Base-by-base conservation (phyloP, 257 asterid species). In the Solanum gandarillasii region DNA sequence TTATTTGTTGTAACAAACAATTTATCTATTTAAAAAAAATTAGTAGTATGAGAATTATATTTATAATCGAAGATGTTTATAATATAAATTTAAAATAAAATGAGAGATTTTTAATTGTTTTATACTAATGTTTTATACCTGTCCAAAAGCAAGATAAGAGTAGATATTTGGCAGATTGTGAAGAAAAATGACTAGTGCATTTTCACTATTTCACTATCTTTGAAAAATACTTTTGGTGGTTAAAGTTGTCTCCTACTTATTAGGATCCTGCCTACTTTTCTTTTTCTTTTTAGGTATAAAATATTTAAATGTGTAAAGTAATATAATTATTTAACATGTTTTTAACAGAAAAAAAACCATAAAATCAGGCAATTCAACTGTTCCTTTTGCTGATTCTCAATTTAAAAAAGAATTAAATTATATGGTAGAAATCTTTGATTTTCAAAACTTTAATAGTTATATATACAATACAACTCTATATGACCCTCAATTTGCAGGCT, bases 81-180 rank as follows among this genome's bases (percentile, higher is more conserved):
- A 29, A 16, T 14, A 27, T 35, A 73, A 20, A 35, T 5, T 75
- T 23, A 23, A 36, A 10, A 9, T 75, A 23, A 21, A 74, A 75
- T 35, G 32, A 7, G 20, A 75, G 21, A 18, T 73, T 1, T 78
- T 78, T 3, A 1, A 23, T 36, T 75, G 21, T 81, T 52, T 38
- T 87, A 48, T 48, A 48, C 38, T 43, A 12, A 20, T 60, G 79
- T 34, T 86, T 62, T 82, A 46, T 82, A 72, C 39, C 70, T 82
- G 85, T 83, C 83, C 5, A 68, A 88, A 43, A 76, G 86, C 55
- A 71, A 83, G 79, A 88, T 86, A 86, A 82, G 86, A 27, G 29
- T 74, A 65, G 36, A 65, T 62, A 46, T 86, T 86, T 83, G 62
- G 76, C 46, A 23, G 81, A 62, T 67, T 43, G 16, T 79, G 38